Percentiles rank a stretch among this genome's conserved stretches.
These are phyloP conservation scores for Kalmanozyma brasiliensis DNA, from an alignment of 1,284 basidiomycete species.

Conservation along the genomic window DNA sequence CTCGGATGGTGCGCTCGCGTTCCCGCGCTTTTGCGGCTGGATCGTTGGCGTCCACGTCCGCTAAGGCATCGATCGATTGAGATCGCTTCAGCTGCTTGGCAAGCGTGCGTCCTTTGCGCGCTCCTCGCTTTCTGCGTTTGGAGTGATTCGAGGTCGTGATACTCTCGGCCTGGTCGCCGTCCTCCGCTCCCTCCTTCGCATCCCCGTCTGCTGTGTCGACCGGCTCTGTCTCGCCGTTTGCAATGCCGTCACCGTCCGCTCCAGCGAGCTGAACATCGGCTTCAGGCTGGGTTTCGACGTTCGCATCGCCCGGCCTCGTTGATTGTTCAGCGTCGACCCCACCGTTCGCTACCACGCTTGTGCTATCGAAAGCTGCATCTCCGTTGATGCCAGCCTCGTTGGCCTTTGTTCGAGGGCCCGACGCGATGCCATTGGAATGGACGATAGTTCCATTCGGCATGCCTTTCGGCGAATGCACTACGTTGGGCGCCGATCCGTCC, in stretches of 20 bases:
- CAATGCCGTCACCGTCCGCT: neutral
- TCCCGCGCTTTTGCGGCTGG: constrained; percentile 28
- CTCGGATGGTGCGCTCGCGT: constrained; percentile 47
- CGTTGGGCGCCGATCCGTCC: neutral
- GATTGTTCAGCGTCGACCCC: neutral
- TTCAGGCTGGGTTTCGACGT: neutral
- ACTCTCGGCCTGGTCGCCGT: constrained; percentile 25
- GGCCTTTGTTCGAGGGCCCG: neutral
- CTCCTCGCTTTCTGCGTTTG: constrained; percentile 54
- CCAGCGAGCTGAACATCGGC: neutral
- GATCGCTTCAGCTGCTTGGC: constrained; percentile 57
- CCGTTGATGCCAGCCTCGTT: no score
- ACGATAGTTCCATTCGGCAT: no score
- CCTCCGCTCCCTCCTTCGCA: constrained; percentile 1
- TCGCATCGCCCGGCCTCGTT: neutral
- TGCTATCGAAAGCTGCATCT: no score
- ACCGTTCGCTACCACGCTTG: no score
- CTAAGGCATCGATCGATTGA: constrained; percentile 51
- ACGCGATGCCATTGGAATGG: neutral
- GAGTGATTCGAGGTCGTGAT: constrained; percentile 44
- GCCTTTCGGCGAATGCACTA: neutral
- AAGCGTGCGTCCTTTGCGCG: constrained; percentile 52
- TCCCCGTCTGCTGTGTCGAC: constrained; percentile 9
- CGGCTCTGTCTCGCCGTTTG: constrained; percentile 5
- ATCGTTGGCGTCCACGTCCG: constrained; percentile 21